Conservation (phyloP, 2,329 filamentous ascomycete species). For the Ilyonectria sp. region DNA sequence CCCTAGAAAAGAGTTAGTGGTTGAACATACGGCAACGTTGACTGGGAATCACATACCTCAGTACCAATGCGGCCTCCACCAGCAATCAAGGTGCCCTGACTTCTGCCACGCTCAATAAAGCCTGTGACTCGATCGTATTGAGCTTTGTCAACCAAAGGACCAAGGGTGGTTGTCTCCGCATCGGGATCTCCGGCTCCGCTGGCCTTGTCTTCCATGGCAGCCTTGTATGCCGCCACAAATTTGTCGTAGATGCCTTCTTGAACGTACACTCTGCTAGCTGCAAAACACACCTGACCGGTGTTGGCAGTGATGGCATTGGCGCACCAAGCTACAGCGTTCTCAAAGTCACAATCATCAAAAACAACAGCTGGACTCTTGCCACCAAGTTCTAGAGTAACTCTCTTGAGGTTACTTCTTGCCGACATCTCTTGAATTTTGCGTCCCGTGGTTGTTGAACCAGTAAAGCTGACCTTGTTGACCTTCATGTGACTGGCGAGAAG, state of each 20-base stretch:
- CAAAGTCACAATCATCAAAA: slow-evolving; percentile 75
- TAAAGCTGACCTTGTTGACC: slow-evolving; percentile 75
- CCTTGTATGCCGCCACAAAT: slow-evolving; percentile 73
- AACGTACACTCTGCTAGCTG: slow-evolving; percentile 80
- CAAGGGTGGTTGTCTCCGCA: slow-evolving; percentile 70
- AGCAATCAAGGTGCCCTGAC: slow-evolving; percentile 55
- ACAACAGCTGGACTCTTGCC: slow-evolving; percentile 78
- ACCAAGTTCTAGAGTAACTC: slow-evolving; percentile 81
- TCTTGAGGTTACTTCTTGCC: slow-evolving; percentile 69
- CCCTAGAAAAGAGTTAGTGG: slow-evolving; percentile 47
- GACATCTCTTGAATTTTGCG: slow-evolving; percentile 73
- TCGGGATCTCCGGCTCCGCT: slow-evolving; percentile 74
- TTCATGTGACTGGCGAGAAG: slow-evolving; percentile 35
- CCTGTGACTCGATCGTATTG: slow-evolving; percentile 62
- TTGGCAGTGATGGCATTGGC: slow-evolving; percentile 73
- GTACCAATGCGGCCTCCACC: slow-evolving; percentile 58
- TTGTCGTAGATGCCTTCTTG: slow-evolving; percentile 70
- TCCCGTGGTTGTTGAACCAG: slow-evolving; percentile 78
- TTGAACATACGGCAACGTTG: no score
- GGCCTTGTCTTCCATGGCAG: slow-evolving; percentile 70
- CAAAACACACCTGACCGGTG: slow-evolving; percentile 82
- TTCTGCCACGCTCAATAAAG: slow-evolving; percentile 61
- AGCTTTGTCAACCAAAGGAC: slow-evolving; percentile 66
- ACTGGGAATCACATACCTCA: slow-evolving; percentile 42
- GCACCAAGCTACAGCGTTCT: slow-evolving; percentile 66